Conservation (phyloP, 768 basidiomycete species). For the Boletales sp. region DNA sequence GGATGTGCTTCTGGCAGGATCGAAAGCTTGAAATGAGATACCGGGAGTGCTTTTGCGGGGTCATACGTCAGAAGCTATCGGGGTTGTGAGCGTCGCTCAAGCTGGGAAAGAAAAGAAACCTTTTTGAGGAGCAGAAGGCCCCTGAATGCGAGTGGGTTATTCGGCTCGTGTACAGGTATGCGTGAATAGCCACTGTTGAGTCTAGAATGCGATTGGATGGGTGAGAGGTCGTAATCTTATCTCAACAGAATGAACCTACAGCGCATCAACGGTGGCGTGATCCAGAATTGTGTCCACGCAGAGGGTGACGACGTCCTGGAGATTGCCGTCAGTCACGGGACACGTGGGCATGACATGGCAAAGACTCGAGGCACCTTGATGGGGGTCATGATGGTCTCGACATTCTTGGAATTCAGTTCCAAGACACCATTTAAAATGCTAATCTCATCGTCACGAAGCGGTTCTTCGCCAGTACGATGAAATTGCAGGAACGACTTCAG, state of each 20-base stretch:
- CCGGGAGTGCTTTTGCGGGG: conserved; percentile 70
- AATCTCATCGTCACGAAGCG: conserved; percentile 77
- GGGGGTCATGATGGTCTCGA: conserved; percentile 79
- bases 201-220: conserved; percentile 32
- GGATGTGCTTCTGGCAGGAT: conserved; percentile 89
- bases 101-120: conserved; percentile 31
- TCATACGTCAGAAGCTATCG: conserved; percentile 82
- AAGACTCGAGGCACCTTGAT: conserved; percentile 47
- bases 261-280: conserved; percentile 69
- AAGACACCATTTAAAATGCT: conserved; percentile 76
- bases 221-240: conserved; percentile 2
- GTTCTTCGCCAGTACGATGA: conserved; percentile 72
- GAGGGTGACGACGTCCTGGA: conserved; percentile 74
- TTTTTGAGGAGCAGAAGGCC: conserved; percentile 85
- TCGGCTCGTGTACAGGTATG: conserved; percentile 81
- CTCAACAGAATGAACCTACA: conserved; percentile 42
- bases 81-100: not conserved
- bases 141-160: conserved; percentile 64
- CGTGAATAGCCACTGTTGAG: conserved; percentile 85
- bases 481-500: conserved; percentile 78
- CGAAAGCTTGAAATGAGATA: conserved; percentile 71
- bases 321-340: not conserved
- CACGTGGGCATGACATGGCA: not conserved
- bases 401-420: conserved; percentile 73
- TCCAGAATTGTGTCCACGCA: conserved; percentile 76